Conservation (phyloP, 2,329 filamentous ascomycete genomes). For the Bertia moriformis region DNA sequence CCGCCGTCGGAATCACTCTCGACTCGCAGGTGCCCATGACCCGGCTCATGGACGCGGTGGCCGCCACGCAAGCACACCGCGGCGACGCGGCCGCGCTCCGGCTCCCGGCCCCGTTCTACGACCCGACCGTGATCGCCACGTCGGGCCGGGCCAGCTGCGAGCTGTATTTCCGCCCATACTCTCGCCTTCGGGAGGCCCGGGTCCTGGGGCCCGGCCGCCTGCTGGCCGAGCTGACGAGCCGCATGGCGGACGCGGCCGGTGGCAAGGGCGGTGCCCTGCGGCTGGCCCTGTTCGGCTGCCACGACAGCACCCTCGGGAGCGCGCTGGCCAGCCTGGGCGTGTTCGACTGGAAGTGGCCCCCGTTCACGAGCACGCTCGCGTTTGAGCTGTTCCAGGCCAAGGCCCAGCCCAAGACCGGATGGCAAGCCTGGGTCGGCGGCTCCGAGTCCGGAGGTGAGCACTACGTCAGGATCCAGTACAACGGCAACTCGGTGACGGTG, state of each 20-base stretch:
- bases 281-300: conserved; percentile 72
- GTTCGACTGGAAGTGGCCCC: conserved; percentile 69
- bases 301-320: conserved; percentile 82
- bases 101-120: too few species aligned
- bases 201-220: conserved; percentile 39
- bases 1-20: too few species aligned
- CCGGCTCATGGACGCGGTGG: too few species aligned
- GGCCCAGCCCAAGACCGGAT: conserved; percentile 11
- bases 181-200: too few species aligned
- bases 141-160: too few species aligned
- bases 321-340: conserved; percentile 66
- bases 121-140: too few species aligned
- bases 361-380: conserved; percentile 82
- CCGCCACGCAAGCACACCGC: too few species aligned
- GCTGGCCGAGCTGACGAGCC: conserved; percentile 27
- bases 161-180: background rate
- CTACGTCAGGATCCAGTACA: conserved; percentile 83
- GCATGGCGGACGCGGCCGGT: conserved; percentile 10
- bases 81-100: too few species aligned
- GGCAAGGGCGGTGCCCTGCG: conserved; percentile 34
- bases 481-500: conserved; percentile 67
- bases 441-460: conserved; percentile 36
- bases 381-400: conserved; percentile 77
- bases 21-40: too few species aligned
- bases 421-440: conserved; percentile 2